Evolutionary conservation across 2,329 filamentous ascomycete genomes (phyloP).

Genomic region (Ceratocystiopsis minuta): DNA sequence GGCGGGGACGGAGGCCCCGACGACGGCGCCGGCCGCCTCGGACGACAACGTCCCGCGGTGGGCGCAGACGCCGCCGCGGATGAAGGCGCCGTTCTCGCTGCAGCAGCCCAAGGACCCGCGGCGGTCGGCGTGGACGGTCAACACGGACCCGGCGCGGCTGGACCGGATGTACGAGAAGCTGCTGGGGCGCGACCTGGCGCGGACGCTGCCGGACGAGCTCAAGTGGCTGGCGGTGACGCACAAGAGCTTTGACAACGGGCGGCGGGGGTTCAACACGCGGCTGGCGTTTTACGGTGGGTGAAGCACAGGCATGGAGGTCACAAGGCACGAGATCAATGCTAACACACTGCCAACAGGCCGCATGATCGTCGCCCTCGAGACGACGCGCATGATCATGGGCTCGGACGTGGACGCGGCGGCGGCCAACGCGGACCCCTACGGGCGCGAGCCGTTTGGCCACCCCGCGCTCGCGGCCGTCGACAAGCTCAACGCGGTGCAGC

Average conservation of each 20-base stretch:
- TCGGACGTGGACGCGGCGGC: background rate
- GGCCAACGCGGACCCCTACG: slow-evolving; percentile 16
- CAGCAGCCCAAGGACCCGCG: slow-evolving; percentile 35
- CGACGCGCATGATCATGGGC: slow-evolving; percentile 13
- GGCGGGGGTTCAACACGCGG: slow-evolving; percentile 85
- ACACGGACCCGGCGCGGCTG: slow-evolving; percentile 54
- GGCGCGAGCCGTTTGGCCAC: slow-evolving; percentile 50
- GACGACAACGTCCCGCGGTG: slow-evolving; percentile 27
- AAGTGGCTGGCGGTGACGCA: slow-evolving; percentile 97
- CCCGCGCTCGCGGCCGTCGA: slow-evolving; percentile 54
- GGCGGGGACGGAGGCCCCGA: no score
- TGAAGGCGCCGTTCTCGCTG: slow-evolving; percentile 52
- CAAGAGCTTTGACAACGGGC: slow-evolving; percentile 93
- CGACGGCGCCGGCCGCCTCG: no score
- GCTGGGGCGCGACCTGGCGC: slow-evolving; percentile 54
- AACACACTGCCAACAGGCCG: slow-evolving; percentile 3
- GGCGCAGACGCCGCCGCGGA: slow-evolving; percentile 48
- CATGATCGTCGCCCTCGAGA: slow-evolving; percentile 13
- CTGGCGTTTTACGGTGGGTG: slow-evolving; percentile 53
- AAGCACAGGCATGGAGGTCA: no score
- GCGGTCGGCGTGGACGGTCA: slow-evolving; percentile 46
- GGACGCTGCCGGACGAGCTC: slow-evolving; percentile 67
- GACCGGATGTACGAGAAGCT: slow-evolving; percentile 63
- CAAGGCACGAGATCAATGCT: no score
- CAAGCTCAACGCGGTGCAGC: slow-evolving; percentile 45